Percentiles rank a stretch among this genome's conserved stretches.
Conservation (phyloP, 2,329 filamentous ascomycete species). For the Fusarium graminum region DNA sequence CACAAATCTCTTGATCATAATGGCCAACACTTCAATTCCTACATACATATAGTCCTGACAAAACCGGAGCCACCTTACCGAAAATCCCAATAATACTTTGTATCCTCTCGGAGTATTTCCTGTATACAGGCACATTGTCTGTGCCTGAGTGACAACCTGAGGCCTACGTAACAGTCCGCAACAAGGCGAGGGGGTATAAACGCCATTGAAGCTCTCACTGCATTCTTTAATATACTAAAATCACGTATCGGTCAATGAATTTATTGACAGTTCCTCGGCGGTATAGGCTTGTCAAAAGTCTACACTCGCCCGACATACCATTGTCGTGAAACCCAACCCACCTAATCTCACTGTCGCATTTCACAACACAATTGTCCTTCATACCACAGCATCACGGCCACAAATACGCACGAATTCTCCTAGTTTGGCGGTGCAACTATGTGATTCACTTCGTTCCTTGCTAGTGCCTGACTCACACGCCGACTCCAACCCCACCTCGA, state of each 20-base stretch:
- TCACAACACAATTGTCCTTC: conserved; percentile 15
- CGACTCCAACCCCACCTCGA: conserved; percentile 26
- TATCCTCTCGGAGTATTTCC: conserved; percentile 4
- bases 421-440: background rate
- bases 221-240: too few species aligned
- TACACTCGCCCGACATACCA: background rate
- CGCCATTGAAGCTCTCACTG: background rate
- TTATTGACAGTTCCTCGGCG: fast-evolving
- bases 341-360: conserved; percentile 27
- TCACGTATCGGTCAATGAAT: background rate
- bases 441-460: conserved; percentile 1
- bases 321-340: conserved; percentile 19
- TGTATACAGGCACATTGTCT: background rate
- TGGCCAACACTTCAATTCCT: background rate
- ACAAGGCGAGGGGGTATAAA: background rate
- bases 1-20: background rate
- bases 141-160: background rate
- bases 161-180: background rate
- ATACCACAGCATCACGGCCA: conserved; percentile 23
- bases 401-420: background rate
- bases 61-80: background rate
- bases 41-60: too few species aligned
- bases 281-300: background rate
- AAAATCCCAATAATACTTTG: background rate
- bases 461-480: conserved; percentile 38